Percentiles rank a stretch among this genome's conserved stretches.
Evolutionary conservation across 139 green algal species (phyloP).

Genomic region (Coccomyxa sp.): DNA sequence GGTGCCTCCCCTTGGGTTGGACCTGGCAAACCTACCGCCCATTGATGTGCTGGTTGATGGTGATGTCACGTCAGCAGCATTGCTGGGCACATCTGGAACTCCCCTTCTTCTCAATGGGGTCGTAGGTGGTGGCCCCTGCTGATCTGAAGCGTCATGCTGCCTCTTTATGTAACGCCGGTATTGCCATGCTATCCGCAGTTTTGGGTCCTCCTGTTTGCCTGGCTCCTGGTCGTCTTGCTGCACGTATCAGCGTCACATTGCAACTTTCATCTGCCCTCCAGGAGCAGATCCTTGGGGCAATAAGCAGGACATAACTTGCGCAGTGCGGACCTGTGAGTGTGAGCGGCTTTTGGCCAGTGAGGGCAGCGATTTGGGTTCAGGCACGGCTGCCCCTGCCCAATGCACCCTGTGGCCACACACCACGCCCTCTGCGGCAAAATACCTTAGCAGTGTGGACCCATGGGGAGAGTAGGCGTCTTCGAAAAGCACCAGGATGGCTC

Average conservation of each 20-base stretch:
- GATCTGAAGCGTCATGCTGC: constrained; percentile 7
- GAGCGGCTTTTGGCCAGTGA: neutral
- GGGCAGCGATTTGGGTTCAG: neutral
- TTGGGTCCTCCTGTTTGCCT: constrained; percentile 22
- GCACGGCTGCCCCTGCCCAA: neutral
- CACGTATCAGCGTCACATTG: neutral
- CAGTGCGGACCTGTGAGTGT: too few relatives aligned
- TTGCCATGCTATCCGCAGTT: constrained; percentile 82
- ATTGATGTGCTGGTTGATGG: neutral
- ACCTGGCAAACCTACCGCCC: neutral
- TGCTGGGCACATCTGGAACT: neutral
- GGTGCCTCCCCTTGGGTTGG: neutral
- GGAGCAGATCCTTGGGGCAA: neutral
- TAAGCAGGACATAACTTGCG: too few relatives aligned
- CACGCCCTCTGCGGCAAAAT: constrained; percentile 71
- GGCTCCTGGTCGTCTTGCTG: constrained; percentile 6
- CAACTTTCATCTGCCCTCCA: neutral
- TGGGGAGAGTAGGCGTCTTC: constrained; percentile 61
- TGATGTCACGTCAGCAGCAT: neutral
- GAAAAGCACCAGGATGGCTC: constrained; percentile 55
- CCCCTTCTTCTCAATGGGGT: neutral
- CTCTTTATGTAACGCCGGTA: constrained; percentile 77
- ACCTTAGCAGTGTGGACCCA: constrained; percentile 61
- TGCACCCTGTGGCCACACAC: constrained; percentile 45
- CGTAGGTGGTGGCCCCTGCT: neutral